Evolutionary conservation across 1,284 basidiomycete species (phyloP).

Genomic region (Cryptococcus sp.): DNA sequence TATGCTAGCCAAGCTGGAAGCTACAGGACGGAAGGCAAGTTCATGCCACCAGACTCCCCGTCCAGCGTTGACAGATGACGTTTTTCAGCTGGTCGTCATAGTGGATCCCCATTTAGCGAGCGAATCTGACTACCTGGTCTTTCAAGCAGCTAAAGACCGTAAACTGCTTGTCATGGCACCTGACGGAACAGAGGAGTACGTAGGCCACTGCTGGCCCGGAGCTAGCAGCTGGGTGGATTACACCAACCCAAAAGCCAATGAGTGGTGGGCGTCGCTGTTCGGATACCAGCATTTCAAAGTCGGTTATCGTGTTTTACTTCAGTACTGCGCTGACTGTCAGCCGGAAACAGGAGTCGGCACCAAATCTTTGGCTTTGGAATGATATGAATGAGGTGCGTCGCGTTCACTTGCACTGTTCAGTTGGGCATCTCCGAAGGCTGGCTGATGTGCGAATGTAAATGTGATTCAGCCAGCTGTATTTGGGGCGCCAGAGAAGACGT

Average conservation of each 20-base stretch:
- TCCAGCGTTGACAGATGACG: neutral
- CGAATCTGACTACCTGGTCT: slow-evolving; percentile 75
- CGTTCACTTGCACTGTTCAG: too few species aligned
- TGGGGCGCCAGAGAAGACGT: slow-evolving; percentile 96
- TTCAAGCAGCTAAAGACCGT: slow-evolving; percentile 77
- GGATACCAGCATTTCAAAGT: slow-evolving; percentile 56
- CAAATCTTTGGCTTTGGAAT: slow-evolving; percentile 90
- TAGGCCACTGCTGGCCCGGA: slow-evolving; percentile 99
- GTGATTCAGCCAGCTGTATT: slow-evolving; percentile 83
- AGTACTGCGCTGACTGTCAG: neutral
- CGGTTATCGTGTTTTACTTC: neutral
- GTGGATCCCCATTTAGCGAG: slow-evolving; percentile 96
- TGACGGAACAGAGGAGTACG: slow-evolving; percentile 75
- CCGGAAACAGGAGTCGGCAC: slow-evolving; percentile 58
- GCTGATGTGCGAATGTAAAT: neutral
- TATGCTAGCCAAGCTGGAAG: slow-evolving; percentile 88
- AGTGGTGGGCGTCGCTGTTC: slow-evolving; percentile 88
- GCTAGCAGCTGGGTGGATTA: slow-evolving; percentile 95
- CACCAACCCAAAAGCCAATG: slow-evolving; percentile 87
- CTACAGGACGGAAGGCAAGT: slow-evolving; percentile 77
- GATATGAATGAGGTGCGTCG: slow-evolving; percentile 92
- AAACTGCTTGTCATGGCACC: slow-evolving; percentile 79
- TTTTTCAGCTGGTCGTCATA: slow-evolving; percentile 86
- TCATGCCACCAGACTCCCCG: too few species aligned
- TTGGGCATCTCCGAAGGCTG: too few species aligned